Base-by-base conservation (phyloP, 1,139 yeast genomes). In the Yamadazyma buinensis region DNA sequence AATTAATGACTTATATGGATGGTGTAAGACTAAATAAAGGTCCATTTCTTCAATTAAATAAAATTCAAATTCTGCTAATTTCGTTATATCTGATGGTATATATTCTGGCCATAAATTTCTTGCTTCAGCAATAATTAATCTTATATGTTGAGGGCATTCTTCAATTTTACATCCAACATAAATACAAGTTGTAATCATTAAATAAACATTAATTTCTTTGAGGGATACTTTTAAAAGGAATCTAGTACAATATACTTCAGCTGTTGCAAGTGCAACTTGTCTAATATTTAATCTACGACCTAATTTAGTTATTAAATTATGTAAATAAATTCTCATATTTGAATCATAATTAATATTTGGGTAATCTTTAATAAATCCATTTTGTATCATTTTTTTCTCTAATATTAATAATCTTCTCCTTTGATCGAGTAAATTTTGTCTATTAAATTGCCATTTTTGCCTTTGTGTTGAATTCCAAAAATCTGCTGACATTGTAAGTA, bases 61-160 rank as follows among this genome's bases (percentile, higher is more conserved):
- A 55, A 92, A 92, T 60, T 92, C 98, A 61, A 94, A 86, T 54
- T 92, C 98, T 0, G 97, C 97, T n/a, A 92, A 69, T 51, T 85
- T 86, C 26, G 95, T 83, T 15, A 90, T 77, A 54, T 92, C 98
- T 37, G 85, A 88, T 0, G 97, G 95, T 23, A 92, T 82, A 52
- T 80, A 87, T 51, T 90, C 97, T 0, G 97, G 97, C 97, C 98
- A 92, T 32, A 87, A 60, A 29, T 83, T 83, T 33, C 96, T 66
- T 2, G 97, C 95, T 52, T 92, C 97, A 20, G 80, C 72, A 15
- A 86, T 76, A 11, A 92, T 72, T 1, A 90, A 76, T 37, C 97
- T 66, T 8, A 92, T 88, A 54, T 92, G 97, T 53, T 85, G 95
- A 1, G 98, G 97, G 48, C 88, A 83, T 55, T 92, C 98, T 55